Percentiles rank a stretch among this genome's conserved stretches.
phyloP scores from a whole-genome alignment of 768 basidiomycete genomes.

The Xerocomellus chrysenteron region DNA sequence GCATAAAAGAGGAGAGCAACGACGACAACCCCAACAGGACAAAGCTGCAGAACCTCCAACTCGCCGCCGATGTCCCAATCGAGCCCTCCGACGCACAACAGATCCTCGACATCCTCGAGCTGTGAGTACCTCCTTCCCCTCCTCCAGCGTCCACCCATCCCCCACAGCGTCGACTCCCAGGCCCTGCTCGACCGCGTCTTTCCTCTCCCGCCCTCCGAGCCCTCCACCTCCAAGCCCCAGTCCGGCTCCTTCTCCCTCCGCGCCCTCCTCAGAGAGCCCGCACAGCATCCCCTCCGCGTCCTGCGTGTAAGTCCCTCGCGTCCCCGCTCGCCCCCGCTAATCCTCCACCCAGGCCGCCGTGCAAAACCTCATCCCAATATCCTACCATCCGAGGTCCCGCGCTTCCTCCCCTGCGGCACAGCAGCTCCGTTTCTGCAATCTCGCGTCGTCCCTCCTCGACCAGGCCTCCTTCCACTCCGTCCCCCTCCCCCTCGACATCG shows the following conservation, averaged over 20 bases:
- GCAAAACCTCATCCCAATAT: conserved; percentile 64
- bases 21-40: conserved; percentile 19
- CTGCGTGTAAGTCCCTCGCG: conserved; percentile 49
- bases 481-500: conserved; percentile 45
- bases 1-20: conserved; percentile 38
- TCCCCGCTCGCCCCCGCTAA: conserved; percentile 14
- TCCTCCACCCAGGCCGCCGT: conserved; percentile 53
- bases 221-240: conserved; percentile 39
- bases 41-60: conserved; percentile 29
- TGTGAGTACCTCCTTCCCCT: conserved; percentile 36
- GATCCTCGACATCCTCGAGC: conserved; percentile 60
- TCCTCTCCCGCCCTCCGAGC: conserved; percentile 46
- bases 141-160: neutral
- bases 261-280: conserved; percentile 51
- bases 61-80: conserved; percentile 50
- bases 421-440: conserved; percentile 72
- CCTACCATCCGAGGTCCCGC: conserved; percentile 62
- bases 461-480: conserved; percentile 57
- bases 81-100: conserved; percentile 44
- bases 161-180: conserved; percentile 62
- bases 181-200: conserved; percentile 81
- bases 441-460: conserved; percentile 69
- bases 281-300: conserved; percentile 52
- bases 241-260: conserved; percentile 49
- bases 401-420: conserved; percentile 63